Evolutionary conservation across 768 basidiomycete genomes (phyloP).

Genomic region (Auriculariales sp.): DNA sequence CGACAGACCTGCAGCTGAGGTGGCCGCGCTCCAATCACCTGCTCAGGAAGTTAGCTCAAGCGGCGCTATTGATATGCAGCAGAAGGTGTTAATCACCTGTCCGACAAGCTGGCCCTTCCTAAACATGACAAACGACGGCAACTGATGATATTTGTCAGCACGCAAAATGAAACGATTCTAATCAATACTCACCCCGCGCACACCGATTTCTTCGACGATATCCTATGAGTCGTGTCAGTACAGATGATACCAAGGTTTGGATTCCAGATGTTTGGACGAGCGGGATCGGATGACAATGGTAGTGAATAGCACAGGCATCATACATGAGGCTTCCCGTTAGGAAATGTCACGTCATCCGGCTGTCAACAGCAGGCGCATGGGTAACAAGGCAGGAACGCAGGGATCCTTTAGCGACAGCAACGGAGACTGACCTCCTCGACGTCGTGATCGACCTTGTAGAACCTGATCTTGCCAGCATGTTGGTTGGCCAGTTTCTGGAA

Average conservation of each 20-base stretch:
- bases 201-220: constrained; percentile 32
- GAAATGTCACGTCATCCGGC: no score
- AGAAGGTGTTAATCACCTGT: no score
- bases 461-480: constrained; percentile 24
- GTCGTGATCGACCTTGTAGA: constrained; percentile 70
- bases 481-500: constrained; percentile 39
- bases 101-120: constrained; percentile 20
- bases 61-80: no score
- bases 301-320: no score
- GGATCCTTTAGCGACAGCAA: not conserved
- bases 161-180: not conserved
- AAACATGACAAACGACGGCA: constrained; percentile 29
- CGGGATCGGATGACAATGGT: no score
- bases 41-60: no score
- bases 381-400: no score
- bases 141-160: constrained; percentile 19
- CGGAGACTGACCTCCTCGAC: constrained; percentile 23
- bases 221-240: constrained; percentile 17
- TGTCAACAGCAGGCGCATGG: no score
- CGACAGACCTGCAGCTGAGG: not conserved
- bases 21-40: not conserved
- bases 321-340: no score
- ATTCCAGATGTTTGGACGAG: no score
- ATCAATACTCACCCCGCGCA: constrained; percentile 42
- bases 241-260: no score